Conservation (phyloP, 1,139 yeast genomes). For the Pichia sp. region DNA sequence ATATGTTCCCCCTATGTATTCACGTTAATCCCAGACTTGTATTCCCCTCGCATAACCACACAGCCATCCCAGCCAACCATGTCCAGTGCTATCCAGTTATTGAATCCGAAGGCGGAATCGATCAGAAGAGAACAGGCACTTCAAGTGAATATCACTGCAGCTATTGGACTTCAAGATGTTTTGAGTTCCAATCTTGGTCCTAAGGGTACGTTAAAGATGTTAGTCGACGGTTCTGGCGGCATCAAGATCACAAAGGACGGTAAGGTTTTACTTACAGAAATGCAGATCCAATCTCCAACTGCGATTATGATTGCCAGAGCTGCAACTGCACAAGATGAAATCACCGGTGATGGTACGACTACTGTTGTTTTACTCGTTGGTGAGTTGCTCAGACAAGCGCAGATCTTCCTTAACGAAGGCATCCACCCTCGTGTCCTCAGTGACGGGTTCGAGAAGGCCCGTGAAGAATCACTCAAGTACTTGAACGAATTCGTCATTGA, state of each 20-base stretch:
- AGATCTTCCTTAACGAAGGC: conserved; percentile 88
- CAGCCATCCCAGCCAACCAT: conserved; percentile 9
- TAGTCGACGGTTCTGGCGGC: conserved; percentile 96
- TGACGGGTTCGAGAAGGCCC: conserved; percentile 93
- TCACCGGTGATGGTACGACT: conserved; percentile 99
- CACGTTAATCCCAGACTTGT: no score
- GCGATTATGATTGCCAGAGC: conserved; percentile 99
- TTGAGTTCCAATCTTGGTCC: conserved; percentile 94
- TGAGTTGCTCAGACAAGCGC: conserved; percentile 91
- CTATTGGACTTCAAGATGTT: conserved; percentile 94
- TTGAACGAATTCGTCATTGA: conserved; percentile 59
- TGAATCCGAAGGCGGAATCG: conserved; percentile 97
- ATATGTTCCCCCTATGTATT: no score
- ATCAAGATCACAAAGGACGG: conserved; percentile 98
- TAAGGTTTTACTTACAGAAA: conserved; percentile 86
- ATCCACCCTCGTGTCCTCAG: conserved; percentile 94
- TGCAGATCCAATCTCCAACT: conserved; percentile 99
- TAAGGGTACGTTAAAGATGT: conserved; percentile 92
- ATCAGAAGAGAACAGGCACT: conserved; percentile 92
- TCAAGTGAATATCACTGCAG: conserved; percentile 93
- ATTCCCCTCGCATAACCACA: no score
- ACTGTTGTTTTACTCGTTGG: conserved; percentile 95
- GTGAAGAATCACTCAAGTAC: conserved; percentile 68
- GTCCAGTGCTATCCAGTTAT: conserved; percentile 72
- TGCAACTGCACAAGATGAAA: conserved; percentile 98